Conservation (phyloP, 805 yeast genomes). For the Scheffersomyces lignosus region DNA sequence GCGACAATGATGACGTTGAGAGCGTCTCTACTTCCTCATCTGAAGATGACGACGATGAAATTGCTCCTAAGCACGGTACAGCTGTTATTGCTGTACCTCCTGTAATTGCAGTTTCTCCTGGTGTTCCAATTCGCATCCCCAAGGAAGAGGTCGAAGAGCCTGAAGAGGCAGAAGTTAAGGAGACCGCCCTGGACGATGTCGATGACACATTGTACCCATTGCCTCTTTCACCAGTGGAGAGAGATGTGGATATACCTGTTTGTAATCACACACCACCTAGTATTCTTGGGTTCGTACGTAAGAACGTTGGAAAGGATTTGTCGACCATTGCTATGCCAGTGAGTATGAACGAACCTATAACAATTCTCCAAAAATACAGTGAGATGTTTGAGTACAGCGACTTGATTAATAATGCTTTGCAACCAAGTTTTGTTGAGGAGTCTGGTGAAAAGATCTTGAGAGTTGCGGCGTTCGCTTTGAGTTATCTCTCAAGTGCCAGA, state of each 20-base stretch:
- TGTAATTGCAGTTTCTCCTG: no score
- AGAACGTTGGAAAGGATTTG: conserved; percentile 90
- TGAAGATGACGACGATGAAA: conserved; percentile 13
- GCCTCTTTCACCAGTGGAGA: conserved; percentile 46
- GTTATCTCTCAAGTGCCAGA: conserved; percentile 68
- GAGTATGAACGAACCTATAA: conserved; percentile 86
- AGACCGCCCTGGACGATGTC: conserved; percentile 16
- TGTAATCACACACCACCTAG: conserved; percentile 77
- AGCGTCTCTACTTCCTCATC: conserved; percentile 19
- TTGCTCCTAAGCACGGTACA: no score
- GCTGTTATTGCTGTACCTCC: no score
- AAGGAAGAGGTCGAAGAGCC: conserved; percentile 10
- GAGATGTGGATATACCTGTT: conserved; percentile 60
- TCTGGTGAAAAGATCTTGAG: conserved; percentile 62
- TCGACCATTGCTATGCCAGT: conserved; percentile 91
- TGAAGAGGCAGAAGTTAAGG: conserved; percentile 6
- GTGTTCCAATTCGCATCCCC: no score
- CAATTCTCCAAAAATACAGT: conserved; percentile 74
- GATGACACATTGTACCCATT: conserved; percentile 63
- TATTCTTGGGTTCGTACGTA: conserved; percentile 72
- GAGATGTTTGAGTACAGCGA: conserved; percentile 79
- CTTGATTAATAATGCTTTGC: conserved; percentile 63
- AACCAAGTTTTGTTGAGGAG: conserved; percentile 38
- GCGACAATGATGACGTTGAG: conserved; percentile 14
- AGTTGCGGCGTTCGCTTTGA: conserved; percentile 80